Evolutionary conservation across 306 rosid genomes (phyloP), one percentile per base, ranked within the genome.

Genomic region (Rosa rugosa): DNA sequence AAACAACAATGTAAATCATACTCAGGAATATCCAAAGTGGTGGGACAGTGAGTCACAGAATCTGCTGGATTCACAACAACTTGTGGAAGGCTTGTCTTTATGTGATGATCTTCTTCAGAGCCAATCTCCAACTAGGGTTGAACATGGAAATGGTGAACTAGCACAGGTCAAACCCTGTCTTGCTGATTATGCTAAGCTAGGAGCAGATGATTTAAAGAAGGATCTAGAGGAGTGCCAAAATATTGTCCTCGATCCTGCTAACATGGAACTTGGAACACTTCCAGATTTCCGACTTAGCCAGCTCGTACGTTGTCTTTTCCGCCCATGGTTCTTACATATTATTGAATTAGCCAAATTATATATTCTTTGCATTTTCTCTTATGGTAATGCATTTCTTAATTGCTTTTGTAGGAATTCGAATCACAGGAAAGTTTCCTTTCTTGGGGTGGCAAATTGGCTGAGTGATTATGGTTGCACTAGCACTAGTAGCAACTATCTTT

Each of bases 1-100:
- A 17, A 76, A 83, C 63, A 25, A 78, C 23, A 57, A 79, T 6
- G 96, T 86, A 83, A 80, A 80, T 80, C 67, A 64, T 53, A 81
- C 60, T 11, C 90, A 82, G 6, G 98, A 90, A 76, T 94, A 86
- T 46, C 84, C 89, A 53, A 87, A 81, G 75, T 94, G 96, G 98
- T 91, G 91, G 91, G 97, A 94, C 23, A 90, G 94, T 49, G 96
- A 90, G 85, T 91, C 98, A 17, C 98, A 94, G 85, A 75, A 87
- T 83, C 72, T 94, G 68, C 73, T 94, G 80, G 84, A 86, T 83
- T 91, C 97, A 2, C 98, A 94, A 78, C 96, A 91, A 76, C 90
- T 94, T 68, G 97, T 81, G 12, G 98, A 94, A 74, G 96, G 87
- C 53, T 72, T 94, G 78, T 72, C 87, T 50, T 73, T 94, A 59